Base-by-base conservation (phyloP, 495 filamentous ascomycete species). In the Chaetomium cochliodes region DNA sequence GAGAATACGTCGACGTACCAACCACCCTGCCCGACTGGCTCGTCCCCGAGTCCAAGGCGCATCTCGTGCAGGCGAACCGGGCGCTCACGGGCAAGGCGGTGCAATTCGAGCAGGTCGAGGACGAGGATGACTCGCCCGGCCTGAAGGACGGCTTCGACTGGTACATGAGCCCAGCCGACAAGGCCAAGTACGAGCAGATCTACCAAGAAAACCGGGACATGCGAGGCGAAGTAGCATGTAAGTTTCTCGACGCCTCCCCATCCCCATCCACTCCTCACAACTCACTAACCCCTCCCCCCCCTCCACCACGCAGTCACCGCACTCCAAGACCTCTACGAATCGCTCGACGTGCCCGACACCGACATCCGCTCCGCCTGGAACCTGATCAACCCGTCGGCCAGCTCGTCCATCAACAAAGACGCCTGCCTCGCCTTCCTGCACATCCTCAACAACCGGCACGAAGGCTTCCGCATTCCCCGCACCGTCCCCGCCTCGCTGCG, bases 121-220 rank as follows among this genome's bases (percentile, higher is more conserved):
- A 87, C 63, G 90, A 92, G 65, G 88, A 91, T 66, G 92, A 93
- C 72, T 85, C 85, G 23, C 85, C 86, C 5, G 92, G 94, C 7
- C 78, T 98, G 60, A 96, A 94, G 73, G 91, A 96, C 77, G 92
- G 93, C 1, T 98, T 98, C 76, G 94, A 98, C 76, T 98, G 94
- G 94, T 98, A 98, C 78, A 98, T 98, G 92, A 90, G 85, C 65
- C 94, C 94, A 2, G 76, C 81, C 47, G 92, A 98, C 74, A 93
- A 92, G 77, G 71, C 86, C 60, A 96, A 96, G 78, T 98, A 98
- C 77, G 91, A 97, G 74, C 90, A 92, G 54, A 98, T 98, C 74
- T 98, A 97, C 76, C 88, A 85, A 63, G 90, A 94, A 66, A 93
- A 91, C 76, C 85, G 90, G 57, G 90, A 92, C 74, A 84, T 86